Evolutionary conservation across 139 green algal genomes (phyloP), one percentile per base, ranked within the genome.

Genomic region (Asterochloris erici): DNA sequence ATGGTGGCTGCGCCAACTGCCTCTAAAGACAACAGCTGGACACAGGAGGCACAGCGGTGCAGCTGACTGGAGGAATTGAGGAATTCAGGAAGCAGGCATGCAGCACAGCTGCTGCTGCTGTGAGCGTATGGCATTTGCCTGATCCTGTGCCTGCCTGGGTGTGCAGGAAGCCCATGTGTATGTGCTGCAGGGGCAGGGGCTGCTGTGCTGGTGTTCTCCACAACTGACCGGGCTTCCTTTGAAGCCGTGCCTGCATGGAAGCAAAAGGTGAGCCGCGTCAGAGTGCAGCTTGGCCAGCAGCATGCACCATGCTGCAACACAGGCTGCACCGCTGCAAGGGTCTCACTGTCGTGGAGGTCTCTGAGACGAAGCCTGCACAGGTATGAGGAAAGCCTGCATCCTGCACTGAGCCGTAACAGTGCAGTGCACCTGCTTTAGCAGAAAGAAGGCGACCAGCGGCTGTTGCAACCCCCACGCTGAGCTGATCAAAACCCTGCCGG

Each of bases 141-240:
- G 10, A 4, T 77, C 71, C 23, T 77, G 71, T 38, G n/a, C 24
- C 19, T 21, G 38, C 38, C 21, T 73, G 19, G 66, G 19, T 73
- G 4, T 2, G 66, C 21, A 2, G 66, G 38, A 54, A 54, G 4
- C 38, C 38, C 38, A 54, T 54, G 38, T 54, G 19, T 69, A 17
- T 13, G 17, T 69, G 63, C 10, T 68, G 23, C 70, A 87, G 91
- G 91, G 15, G 92, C 91, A 27, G 89, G 87, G 0, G 90, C 91
- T 14, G 89, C 88, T 28, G 91, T 94, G 11, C 84, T 96, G 28
- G 89, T 87, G 0, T 96, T 96, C 84, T 96, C 93, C 11, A 95
- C 92, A 0, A 93, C 87, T 14, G 91, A 96, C 82, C 63, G 90
- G 13, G 89, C 86, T 19, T 94, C 89, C 1, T 94, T 96, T 79